A percentile compares a stretch with the other conserved stretches of the same genome.
Conservation (phyloP, 371 early-diverging fungal genomes). For the Parasitella parasitica region DNA sequence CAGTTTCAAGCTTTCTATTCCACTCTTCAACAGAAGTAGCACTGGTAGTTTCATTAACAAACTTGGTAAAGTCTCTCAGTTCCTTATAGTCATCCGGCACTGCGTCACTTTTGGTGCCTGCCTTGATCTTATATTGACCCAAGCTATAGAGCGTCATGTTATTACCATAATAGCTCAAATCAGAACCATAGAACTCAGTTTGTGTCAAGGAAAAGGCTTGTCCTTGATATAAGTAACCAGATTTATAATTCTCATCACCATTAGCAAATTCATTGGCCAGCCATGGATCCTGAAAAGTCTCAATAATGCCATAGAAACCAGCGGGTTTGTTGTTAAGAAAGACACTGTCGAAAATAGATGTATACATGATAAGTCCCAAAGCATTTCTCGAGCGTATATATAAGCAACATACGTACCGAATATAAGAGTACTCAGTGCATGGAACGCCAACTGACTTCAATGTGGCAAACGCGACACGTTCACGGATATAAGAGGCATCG, state of each 20-base stretch:
- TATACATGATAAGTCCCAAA: too few relatives aligned
- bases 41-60: background rate
- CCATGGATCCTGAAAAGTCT: constrained; percentile 25
- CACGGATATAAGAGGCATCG: constrained; percentile 48
- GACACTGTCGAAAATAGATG: background rate
- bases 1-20: constrained; percentile 14
- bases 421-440: constrained; percentile 42
- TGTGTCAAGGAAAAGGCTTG: background rate
- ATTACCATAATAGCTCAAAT: constrained; percentile 9
- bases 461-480: constrained; percentile 38
- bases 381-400: too few relatives aligned
- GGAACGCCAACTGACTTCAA: constrained; percentile 44
- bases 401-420: constrained; percentile 14
- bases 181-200: background rate
- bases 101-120: background rate
- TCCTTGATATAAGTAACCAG: constrained; percentile 18
- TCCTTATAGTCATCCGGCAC: background rate
- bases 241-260: constrained; percentile 4
- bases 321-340: constrained; percentile 15
- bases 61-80: constrained; percentile 23
- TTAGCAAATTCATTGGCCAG: constrained; percentile 10
- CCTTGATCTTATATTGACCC: constrained; percentile 26
- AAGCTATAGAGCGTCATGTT: constrained; percentile 1
- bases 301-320: constrained; percentile 25
- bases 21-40: constrained; percentile 14